Evolutionary conservation across 1,284 basidiomycete genomes (phyloP).

Genomic region (Sporisorium reilianum): DNA sequence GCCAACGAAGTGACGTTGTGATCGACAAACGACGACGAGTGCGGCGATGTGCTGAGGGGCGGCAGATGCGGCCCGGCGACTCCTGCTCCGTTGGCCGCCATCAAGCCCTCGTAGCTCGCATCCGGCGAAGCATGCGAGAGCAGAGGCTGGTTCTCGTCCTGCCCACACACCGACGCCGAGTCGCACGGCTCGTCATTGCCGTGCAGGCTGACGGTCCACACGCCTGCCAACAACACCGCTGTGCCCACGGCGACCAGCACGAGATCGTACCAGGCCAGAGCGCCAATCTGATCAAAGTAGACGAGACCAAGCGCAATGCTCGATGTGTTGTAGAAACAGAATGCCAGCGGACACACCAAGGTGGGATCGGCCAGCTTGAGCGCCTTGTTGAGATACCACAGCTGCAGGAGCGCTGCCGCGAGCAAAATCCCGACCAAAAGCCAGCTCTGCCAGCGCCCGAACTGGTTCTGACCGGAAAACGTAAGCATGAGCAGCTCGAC

Average conservation of each 20-base stretch:
- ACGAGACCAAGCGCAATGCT: conserved; percentile 76
- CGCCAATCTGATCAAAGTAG: conserved; percentile 88
- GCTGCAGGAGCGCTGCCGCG: conserved; percentile 78
- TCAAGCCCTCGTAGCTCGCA: conserved; percentile 22
- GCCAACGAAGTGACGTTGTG: conserved; percentile 28
- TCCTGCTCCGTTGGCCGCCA: conserved; percentile 52
- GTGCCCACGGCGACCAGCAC: conserved; percentile 83
- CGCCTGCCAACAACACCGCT: conserved; percentile 82
- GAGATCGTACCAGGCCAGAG: conserved; percentile 79
- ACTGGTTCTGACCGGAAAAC: conserved; percentile 81
- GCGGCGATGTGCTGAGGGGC: conserved; percentile 25
- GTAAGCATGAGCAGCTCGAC: conserved; percentile 89
- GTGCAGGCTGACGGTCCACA: conserved; percentile 81
- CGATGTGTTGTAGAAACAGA: conserved; percentile 94
- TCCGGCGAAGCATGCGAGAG: conserved; percentile 17
- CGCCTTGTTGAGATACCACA: conserved; percentile 93
- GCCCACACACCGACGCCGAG: conserved; percentile 17
- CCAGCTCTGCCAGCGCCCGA: conserved; percentile 84
- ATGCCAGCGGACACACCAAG: conserved; percentile 90
- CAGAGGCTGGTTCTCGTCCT: conserved; percentile 22
- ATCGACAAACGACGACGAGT: conserved; percentile 30
- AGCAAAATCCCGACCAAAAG: conserved; percentile 78
- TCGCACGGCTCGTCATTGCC: conserved; percentile 28
- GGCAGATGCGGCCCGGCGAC: conserved; percentile 59
- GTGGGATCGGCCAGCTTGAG: conserved; percentile 81